These are phyloP conservation scores for Cornus kousa DNA, from an alignment of 148 eudicot genomes.

Conservation along the genomic window DNA sequence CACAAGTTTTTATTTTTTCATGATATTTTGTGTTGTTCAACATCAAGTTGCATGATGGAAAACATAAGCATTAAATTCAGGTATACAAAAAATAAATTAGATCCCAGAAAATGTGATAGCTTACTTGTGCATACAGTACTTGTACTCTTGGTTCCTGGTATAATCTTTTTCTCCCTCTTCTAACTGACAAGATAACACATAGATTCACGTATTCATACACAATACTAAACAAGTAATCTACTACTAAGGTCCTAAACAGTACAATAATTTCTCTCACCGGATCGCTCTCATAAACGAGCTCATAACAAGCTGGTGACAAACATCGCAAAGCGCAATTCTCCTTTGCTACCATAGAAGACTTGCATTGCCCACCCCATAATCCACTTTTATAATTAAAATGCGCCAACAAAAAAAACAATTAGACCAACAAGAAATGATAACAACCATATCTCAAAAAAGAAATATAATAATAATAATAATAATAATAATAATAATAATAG, in stretches of 20 bases:
- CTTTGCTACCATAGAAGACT: constrained; percentile 69
- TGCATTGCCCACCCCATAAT: constrained; percentile 81
- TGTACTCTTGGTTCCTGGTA: constrained; percentile 77
- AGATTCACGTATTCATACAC: background rate
- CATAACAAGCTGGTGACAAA: constrained; percentile 79
- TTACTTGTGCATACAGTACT: constrained; percentile 89
- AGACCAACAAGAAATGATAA: background rate
- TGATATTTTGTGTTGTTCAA: too few species aligned
- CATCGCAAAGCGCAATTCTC: constrained; percentile 86
- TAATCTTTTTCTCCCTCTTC: constrained; percentile 93
- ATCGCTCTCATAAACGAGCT: constrained; percentile 84
- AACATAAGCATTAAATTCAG: too few species aligned
- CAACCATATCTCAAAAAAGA: background rate
- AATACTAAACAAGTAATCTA: background rate
- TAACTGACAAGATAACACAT: constrained; percentile 37
- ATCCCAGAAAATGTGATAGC: background rate
- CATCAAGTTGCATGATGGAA: too few species aligned
- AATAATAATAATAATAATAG: too few species aligned
- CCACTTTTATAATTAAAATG: constrained; percentile 44
- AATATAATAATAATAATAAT: too few species aligned
- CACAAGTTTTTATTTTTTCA: background rate
- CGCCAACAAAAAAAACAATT: background rate
- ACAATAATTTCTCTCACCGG: constrained; percentile 46
- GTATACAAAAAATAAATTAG: too few species aligned
- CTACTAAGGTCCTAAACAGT: background rate